Base-by-base conservation (phyloP, 306 rosid genomes). In the Rosa lucieae region DNA sequence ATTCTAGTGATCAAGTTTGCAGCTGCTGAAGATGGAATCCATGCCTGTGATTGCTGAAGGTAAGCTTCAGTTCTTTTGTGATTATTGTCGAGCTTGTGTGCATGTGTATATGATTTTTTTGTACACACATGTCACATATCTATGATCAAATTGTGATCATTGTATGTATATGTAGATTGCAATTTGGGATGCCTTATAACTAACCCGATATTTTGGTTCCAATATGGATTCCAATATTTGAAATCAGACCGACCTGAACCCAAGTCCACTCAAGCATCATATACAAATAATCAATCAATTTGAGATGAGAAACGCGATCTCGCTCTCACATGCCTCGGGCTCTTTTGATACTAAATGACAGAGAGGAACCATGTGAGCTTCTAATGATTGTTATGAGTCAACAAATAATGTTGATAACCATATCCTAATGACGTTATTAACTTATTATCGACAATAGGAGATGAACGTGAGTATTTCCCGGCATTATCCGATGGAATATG, bases 361-460 rank as follows among this genome's bases (percentile, higher is more conserved):
- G 76, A n/a, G 39, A 53, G 29, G 26, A 51, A 72, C 47, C 76
- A 72, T 72, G 69, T 63, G 43, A 40, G 6, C 21, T 32, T 35
- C 6, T 20, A 72, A 6, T 15, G 29, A 14, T 63, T 67, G 73
- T 44, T 4, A 29, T 44, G 18, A 52, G 76, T 51, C 76, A 72
- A 72, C 65, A 29, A 72, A 17, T 37, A 35, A 8, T 49, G 63
- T 4, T 18, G 26, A 72, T 52, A 32, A 63, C 44, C 43, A 52
- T 32, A 72, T 35, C 46, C 29, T 35, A 18, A 15, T 5, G 65
- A 72, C 65, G 65, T 32, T 32, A 35, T 73, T 32, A 73, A 18
- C 48, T 32, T 32, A 35, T 73, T 32, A 73, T 52, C 48, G 29
- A 18, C 76, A 32, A 51, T 32, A 20, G 23, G 14, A 26, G 26